phyloP scores from a whole-genome alignment of 768 basidiomycete species.

The Mycena metata region DNA sequence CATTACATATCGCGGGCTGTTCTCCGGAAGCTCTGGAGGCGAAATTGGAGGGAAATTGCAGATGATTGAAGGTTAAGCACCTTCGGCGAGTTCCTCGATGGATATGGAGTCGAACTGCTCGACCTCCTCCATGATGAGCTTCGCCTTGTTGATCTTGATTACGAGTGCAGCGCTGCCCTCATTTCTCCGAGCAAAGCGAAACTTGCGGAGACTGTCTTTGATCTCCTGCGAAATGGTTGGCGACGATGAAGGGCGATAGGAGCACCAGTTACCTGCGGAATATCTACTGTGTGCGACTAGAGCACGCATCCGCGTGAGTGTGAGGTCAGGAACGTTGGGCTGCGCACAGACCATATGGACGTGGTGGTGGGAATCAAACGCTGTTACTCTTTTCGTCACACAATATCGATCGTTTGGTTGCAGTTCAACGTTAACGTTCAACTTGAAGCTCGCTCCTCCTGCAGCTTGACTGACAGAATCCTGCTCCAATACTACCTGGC shows the following conservation, averaged over 20 bases:
- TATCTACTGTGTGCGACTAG: slow-evolving; percentile 86
- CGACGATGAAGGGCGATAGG: no score
- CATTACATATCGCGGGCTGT: slow-evolving; percentile 87
- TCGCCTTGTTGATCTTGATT: slow-evolving; percentile 91
- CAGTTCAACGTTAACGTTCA: no score
- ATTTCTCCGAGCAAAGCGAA: slow-evolving; percentile 78
- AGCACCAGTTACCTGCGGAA: slow-evolving; percentile 60
- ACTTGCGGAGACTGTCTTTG: slow-evolving; percentile 86
- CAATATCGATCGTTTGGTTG: background rate
- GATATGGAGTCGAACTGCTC: slow-evolving; percentile 83
- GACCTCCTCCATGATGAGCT: slow-evolving; percentile 86
- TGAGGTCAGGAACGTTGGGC: slow-evolving; percentile 22
- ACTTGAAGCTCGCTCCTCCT: no score
- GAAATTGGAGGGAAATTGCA: slow-evolving; percentile 1
- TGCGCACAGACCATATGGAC: slow-evolving; percentile 50
- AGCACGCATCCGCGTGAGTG: slow-evolving; percentile 14
- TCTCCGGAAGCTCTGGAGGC: slow-evolving; percentile 84
- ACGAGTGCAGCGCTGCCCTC: slow-evolving; percentile 83
- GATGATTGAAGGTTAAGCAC: slow-evolving; percentile 53
- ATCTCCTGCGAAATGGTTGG: slow-evolving; percentile 63
- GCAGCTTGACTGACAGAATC: no score
- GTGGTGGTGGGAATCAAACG: background rate
- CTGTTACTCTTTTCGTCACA: no score
- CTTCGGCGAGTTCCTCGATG: slow-evolving; percentile 90
- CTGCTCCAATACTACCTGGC: no score